Base-by-base conservation (phyloP, 1,284 basidiomycete genomes). In the Fomitopsis betulina region DNA sequence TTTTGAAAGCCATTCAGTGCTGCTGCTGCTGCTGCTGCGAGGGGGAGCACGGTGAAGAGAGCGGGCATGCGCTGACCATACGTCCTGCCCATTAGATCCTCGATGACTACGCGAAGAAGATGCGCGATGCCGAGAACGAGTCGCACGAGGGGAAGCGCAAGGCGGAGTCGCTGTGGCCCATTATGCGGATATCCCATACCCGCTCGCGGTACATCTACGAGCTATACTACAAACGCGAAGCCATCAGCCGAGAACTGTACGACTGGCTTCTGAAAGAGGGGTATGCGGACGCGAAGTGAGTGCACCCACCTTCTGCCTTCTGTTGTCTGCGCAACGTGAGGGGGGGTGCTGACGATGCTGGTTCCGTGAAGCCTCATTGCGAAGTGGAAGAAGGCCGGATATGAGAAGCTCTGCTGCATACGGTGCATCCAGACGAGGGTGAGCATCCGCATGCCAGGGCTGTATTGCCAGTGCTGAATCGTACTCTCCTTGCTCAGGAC, bases 301-400 rank as follows among this genome's bases (percentile, higher is more conserved):
- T 81, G 12, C 35, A 8, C 27, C 27, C 8, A 9, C 5, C 4
- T n/a, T 38, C 4, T 40, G 23, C 39, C 6, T 40, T 2, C 10
- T 40, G 50, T 25, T 5, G 51, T 38, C 12, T n/a, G 15, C 27
- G 17, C 15, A 35, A 13, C 32, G 33, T 33, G 32, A 32, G 19
- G 40, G 30, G 17, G n/a, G 33, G 39, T 30, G 39, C 43, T 52
- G 53, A 33, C 47, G 33, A 21, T 43, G 21, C 19, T 23, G 30
- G 40, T 40, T 27, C 53, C 45, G 55, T 54, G 67, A 40, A 98
- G 96, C 69, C 77, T 99, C 72, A 94, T 99, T 73, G 97, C 97
- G 33, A 99, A 99, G 74, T 99, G 97, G 97, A 99, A 99, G 80
- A 97, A 98, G 76, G 79, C 91, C 10, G 97, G 97, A 3, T 99